Evolutionary conservation across 495 filamentous ascomycete genomes (phyloP), one percentile per base, ranked within the genome.

Genomic region (Penicillium verhagenii): DNA sequence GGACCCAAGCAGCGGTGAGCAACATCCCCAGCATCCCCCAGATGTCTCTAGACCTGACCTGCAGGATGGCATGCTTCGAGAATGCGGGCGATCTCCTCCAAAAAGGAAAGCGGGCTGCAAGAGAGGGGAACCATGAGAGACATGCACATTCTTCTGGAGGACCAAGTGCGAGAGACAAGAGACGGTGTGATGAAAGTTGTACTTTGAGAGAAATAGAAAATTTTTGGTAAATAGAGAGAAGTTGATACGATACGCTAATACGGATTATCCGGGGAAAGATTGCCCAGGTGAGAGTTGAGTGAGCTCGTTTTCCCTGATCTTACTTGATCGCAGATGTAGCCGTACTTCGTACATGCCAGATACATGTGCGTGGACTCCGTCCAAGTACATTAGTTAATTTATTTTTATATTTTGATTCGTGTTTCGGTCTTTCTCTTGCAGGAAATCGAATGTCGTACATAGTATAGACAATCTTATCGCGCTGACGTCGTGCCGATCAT

Each of bases 1-100:
- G 6, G 25, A 25, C 35, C 24, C 43, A 56, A 56, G 47, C 53
- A 56, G 53, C 53, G 53, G 53, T 56, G 53, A 37, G 53, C 53
- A 52, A 38, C 48, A 39, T 52, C 50, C 37, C 50, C 53, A 25
- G 25, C 19, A 37, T 47, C 16, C 16, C 19, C 5, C 23, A 13
- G 44, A 28, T 4, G 9, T 23, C 42, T 28, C 50, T 49, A 16
- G 33, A 50, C 25, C 31, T 19, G 28, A 25, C 24, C 23, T 18
- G 20, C 8, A 16, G 13, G 21, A 28, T 45, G 54, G 50, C 43
- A 63, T 60, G 52, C 56, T 66, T 63, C 63, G 60, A 63, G 63
- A 66, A 66, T 58, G 63, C 56, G 51, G 59, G 43, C 53, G 51
- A 40, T 44, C 2, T n/a, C 49, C 44, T 29, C 18, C 18, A 33